These are phyloP conservation scores for Kluyveromyces nonfermentans DNA, from an alignment of 805 yeast species.

Conservation along the genomic window DNA sequence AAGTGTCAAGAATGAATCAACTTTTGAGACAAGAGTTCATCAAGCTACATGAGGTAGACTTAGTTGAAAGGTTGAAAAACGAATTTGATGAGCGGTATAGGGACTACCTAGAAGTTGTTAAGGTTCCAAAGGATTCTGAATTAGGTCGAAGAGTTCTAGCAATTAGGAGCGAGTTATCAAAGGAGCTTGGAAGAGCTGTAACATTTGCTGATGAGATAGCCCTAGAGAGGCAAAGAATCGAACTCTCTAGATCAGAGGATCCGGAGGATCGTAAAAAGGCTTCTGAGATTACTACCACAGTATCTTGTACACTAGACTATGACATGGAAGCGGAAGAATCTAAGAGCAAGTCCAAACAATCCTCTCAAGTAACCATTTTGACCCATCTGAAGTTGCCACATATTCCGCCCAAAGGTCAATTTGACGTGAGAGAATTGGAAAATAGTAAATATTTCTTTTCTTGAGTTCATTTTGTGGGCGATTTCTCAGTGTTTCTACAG, in stretches of 20 bases:
- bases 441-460: slow-evolving; percentile 75
- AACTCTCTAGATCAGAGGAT: slow-evolving; percentile 43
- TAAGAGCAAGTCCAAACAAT: slow-evolving; percentile 20
- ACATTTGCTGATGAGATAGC: slow-evolving; percentile 66
- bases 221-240: slow-evolving; percentile 56
- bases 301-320: slow-evolving; percentile 30
- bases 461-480: too few relatives aligned
- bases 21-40: slow-evolving; percentile 73
- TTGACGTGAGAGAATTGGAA: slow-evolving; percentile 65
- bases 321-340: slow-evolving; percentile 32
- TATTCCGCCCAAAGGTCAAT: slow-evolving; percentile 72
- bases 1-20: slow-evolving; percentile 61
- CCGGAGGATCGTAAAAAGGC: slow-evolving; percentile 43
- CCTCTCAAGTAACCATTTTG: slow-evolving; percentile 35
- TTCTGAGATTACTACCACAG: slow-evolving; percentile 54
- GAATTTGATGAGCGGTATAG: slow-evolving; percentile 79
- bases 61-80: slow-evolving; percentile 56
- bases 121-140: slow-evolving; percentile 42
- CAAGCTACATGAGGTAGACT: slow-evolving; percentile 60
- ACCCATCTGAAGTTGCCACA: slow-evolving; percentile 64
- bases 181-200: slow-evolving; percentile 43
- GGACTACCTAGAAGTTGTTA: slow-evolving; percentile 53
- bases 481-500: too few relatives aligned
- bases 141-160: slow-evolving; percentile 41
- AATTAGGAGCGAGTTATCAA: slow-evolving; percentile 40